A percentile compares a stretch with the other conserved stretches of the same genome.
Evolutionary conservation across 345 rosid genomes (phyloP).

Genomic region (Camelina neglecta): DNA sequence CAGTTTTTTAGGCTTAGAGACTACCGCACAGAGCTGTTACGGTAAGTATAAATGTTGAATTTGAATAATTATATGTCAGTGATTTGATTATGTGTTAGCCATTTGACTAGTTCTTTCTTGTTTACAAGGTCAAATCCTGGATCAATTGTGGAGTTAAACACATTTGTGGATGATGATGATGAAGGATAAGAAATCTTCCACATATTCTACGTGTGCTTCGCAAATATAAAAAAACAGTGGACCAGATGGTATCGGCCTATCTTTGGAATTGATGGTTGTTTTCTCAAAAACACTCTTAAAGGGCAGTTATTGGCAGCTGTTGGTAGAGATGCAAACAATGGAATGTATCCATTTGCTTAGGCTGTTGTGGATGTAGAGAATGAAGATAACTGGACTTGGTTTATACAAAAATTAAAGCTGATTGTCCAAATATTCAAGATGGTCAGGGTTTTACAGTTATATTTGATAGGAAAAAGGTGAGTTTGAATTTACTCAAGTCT

Average conservation of each 20-base stretch:
- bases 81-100: too few relatives aligned
- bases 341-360: neutral
- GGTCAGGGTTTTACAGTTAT: neutral
- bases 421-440: neutral
- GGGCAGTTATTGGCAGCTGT: neutral
- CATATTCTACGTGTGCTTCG: neutral
- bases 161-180: neutral
- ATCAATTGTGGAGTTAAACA: neutral
- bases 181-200: neutral
- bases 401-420: neutral
- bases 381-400: neutral
- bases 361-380: neutral
- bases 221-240: neutral
- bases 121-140: neutral
- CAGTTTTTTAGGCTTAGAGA: neutral
- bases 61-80: too few relatives aligned
- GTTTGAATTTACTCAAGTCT: neutral
- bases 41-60: too few relatives aligned
- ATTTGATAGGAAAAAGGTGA: neutral
- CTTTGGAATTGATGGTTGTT: neutral
- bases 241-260: neutral
- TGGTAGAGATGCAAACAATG: neutral
- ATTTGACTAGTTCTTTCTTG: too few relatives aligned
- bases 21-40: neutral
- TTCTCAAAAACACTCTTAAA: neutral